Conservation (phyloP, 2,329 filamentous ascomycete species). For the Neospermospora avenae region DNA sequence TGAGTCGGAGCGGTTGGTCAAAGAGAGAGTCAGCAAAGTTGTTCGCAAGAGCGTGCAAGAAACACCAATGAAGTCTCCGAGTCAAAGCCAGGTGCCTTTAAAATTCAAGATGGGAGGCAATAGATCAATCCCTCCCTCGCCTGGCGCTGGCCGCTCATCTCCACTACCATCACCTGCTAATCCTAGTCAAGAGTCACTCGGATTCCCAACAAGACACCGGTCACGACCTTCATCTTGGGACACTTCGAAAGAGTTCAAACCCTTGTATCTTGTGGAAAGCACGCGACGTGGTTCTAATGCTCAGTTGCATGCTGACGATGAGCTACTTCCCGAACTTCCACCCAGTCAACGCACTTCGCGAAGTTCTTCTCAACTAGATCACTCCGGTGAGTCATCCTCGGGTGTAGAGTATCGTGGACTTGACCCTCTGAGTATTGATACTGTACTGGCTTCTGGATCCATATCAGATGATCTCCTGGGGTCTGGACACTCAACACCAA, state of each 20-base stretch:
- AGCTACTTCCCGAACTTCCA: conserved; percentile 45
- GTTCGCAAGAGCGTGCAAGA: conserved; percentile 29
- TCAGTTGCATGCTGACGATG: conserved; percentile 35
- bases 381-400: conserved; percentile 37
- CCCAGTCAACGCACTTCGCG: conserved; percentile 48
- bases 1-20: conserved; percentile 28
- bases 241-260: conserved; percentile 68
- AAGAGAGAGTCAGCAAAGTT: conserved; percentile 23
- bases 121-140: conserved; percentile 41
- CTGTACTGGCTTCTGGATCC: conserved; percentile 33
- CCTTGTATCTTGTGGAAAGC: conserved; percentile 74
- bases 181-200: conserved; percentile 29
- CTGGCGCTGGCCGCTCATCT: conserved; percentile 40
- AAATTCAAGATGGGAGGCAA: conserved; percentile 47
- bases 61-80: conserved; percentile 36
- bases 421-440: conserved; percentile 42
- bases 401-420: neutral
- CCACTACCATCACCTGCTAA: conserved; percentile 39
- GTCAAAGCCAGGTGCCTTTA: conserved; percentile 53
- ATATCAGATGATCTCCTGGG: conserved; percentile 49
- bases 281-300: conserved; percentile 28
- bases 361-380: conserved; percentile 40
- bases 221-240: conserved; percentile 60
- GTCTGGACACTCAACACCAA: conserved; percentile 67
- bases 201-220: conserved; percentile 39